Evolutionary conservation across 2,329 filamentous ascomycete genomes (phyloP), one percentile per base, ranked within the genome.

Genomic region (Leptographium procerum): DNA sequence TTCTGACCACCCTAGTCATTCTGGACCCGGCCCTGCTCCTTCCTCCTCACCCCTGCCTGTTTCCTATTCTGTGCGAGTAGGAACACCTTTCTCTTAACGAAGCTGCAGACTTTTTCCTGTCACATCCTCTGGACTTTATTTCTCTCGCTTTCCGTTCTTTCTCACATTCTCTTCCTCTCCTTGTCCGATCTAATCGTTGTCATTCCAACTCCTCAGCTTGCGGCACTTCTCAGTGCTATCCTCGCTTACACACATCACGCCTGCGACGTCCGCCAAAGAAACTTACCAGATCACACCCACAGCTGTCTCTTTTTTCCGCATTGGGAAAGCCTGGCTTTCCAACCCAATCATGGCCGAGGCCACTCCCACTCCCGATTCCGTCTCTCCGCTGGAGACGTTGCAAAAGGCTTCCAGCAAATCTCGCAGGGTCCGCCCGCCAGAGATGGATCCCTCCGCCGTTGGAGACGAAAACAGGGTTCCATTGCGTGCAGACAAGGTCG

Each of bases 401-500:
- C 59, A 62, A 16, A 68, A 66, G 52, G 70, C 68, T 33, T 61
- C 66, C 54, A 66, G 65, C 59, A 67, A 70, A 26, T 62, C 67
- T 31, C 70, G 71, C 60, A 70, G 74, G 52, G 62, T 68, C 57
- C 68, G 74, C 26, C 75, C 75, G 16, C 72, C 74, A 31, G 67
- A 75, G 62, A 65, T 73, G 34, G 4, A 14, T 11, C 64, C 67
- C 11, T 57, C 67, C 26, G 60, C 64, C 28, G 59, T 61, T 34
- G 67, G 63, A 58, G 66, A 71, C 61, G 71, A 72, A 58, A 70
- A 70, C 52, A 71, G 73, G 31, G 64, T 76, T 6, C 73, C 77
- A 14, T 62, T 79, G 58, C 75, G 76, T 48, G 62, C 68, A 9
- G 72, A 66, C 4, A 79, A 73, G 63, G 64, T 74, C 28, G 67